Evolutionary conservation across 148 eudicot species (phyloP).

Genomic region (Agrostemma githago): DNA sequence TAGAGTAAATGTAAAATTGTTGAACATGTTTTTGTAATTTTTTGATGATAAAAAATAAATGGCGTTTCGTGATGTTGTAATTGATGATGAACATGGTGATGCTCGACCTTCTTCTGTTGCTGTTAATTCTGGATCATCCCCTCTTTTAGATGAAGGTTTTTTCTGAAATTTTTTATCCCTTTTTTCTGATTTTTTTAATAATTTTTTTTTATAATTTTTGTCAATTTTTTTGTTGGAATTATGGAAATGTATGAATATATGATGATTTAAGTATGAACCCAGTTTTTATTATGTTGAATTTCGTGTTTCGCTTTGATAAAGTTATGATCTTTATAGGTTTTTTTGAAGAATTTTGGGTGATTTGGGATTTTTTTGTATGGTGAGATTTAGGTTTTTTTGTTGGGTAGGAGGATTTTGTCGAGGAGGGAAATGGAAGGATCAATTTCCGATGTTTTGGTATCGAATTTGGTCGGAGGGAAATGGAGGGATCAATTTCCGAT

Average conservation of each 20-base stretch:
- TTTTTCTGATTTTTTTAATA: not conserved
- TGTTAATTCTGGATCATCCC: conserved; percentile 35
- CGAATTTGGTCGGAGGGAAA: too few relatives aligned
- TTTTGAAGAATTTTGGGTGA: not conserved
- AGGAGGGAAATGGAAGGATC: not conserved
- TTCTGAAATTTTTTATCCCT: not conserved
- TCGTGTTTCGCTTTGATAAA: not conserved
- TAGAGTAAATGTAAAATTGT: not conserved
- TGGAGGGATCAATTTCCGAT: not conserved
- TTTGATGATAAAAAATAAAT: conserved; percentile 15
- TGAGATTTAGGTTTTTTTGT: not conserved
- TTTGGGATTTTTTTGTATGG: conserved; percentile 1
- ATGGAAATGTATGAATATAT: not conserved
- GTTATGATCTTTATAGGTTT: not conserved
- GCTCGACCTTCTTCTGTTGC: conserved; percentile 26
- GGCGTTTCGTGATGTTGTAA: conserved; percentile 29
- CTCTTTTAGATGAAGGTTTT: conserved; percentile 50
- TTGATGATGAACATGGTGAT: conserved; percentile 22
- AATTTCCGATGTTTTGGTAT: too few relatives aligned
- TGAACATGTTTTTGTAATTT: not conserved
- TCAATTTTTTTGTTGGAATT: not conserved
- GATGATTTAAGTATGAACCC: not conserved
- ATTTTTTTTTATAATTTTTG: not conserved
- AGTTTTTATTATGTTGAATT: not conserved
- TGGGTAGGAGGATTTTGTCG: not conserved